These are phyloP conservation scores for Trichoderma hamatum DNA, from an alignment of 2,329 filamentous ascomycete genomes.

Conservation along the genomic window DNA sequence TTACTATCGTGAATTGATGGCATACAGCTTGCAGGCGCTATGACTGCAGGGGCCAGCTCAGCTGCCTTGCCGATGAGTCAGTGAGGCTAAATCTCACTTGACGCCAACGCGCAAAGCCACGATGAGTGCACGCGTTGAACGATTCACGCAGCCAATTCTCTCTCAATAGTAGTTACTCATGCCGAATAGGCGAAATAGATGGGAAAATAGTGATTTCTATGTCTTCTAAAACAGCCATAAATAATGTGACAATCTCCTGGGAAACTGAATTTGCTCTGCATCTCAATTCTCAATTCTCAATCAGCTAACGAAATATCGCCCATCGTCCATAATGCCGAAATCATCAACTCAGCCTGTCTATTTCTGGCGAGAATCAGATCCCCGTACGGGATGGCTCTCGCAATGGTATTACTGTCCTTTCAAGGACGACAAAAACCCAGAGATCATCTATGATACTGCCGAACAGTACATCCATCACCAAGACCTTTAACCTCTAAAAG, in stretches of 20 bases:
- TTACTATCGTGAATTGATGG: not conserved
- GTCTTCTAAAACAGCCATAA: not conserved
- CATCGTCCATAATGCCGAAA: not conserved
- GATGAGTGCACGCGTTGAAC: not conserved
- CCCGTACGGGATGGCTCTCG: constrained; percentile 58
- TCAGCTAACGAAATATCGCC: not conserved
- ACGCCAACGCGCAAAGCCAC: not conserved
- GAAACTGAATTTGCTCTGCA: not conserved
- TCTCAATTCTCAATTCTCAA: too few species aligned
- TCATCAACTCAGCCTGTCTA: constrained; percentile 38
- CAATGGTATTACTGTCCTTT: constrained; percentile 64
- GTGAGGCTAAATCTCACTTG: constrained; percentile 9
- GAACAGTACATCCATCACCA: constrained; percentile 48
- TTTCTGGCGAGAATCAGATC: constrained; percentile 54
- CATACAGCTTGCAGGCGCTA: not conserved
- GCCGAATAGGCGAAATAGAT: not conserved
- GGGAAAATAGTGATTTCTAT: not conserved
- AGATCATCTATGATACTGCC: constrained; percentile 51
- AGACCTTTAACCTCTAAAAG: not conserved
- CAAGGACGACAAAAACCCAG: constrained; percentile 41
- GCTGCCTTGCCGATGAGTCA: constrained; percentile 21
- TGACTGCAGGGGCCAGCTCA: constrained; percentile 1
- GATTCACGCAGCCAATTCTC: not conserved
- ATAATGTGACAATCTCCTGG: not conserved
- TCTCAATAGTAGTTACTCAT: not conserved